Percentiles rank a stretch among this genome's conserved stretches.
Conservation (phyloP, 2,329 filamentous ascomycete genomes). For the Diaporthe eres region DNA sequence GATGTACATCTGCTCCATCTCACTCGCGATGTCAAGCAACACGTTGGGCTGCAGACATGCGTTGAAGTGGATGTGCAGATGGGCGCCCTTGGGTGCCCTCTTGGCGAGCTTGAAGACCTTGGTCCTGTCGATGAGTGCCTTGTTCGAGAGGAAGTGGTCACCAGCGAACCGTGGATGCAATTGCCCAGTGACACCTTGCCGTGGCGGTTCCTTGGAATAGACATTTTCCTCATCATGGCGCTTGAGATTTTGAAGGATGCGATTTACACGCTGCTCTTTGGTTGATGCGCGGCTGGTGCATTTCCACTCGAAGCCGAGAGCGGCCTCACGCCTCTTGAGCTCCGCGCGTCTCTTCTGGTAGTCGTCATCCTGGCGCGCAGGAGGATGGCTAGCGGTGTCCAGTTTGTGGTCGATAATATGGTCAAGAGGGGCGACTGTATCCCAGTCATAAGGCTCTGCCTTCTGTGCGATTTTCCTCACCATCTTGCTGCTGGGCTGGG, state of each 20-base stretch:
- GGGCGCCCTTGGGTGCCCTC: constrained; percentile 77
- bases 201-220: constrained; percentile 52
- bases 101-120: constrained; percentile 69
- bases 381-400: neutral
- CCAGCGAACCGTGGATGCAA: constrained; percentile 61
- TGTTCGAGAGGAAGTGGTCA: constrained; percentile 72
- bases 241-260: constrained; percentile 57
- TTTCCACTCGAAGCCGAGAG: constrained; percentile 57
- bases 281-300: constrained; percentile 51
- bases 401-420: constrained; percentile 34
- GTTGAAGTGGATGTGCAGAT: constrained; percentile 85
- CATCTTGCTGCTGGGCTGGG: constrained; percentile 34
- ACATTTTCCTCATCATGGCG: constrained; percentile 53
- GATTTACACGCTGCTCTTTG: constrained; percentile 55
- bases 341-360: constrained; percentile 52
- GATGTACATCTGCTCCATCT: constrained; percentile 77
- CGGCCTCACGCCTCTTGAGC: constrained; percentile 51
- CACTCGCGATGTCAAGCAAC: constrained; percentile 69
- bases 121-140: constrained; percentile 68
- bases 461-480: neutral
- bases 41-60: constrained; percentile 75
- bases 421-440: constrained; percentile 34
- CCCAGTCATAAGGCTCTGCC: constrained; percentile 25
- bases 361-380: constrained; percentile 37
- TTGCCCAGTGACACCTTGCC: constrained; percentile 59